phyloP scores from a whole-genome alignment of 2,329 filamentous ascomycete genomes.

The Hymenoscyphus fraxineus region DNA sequence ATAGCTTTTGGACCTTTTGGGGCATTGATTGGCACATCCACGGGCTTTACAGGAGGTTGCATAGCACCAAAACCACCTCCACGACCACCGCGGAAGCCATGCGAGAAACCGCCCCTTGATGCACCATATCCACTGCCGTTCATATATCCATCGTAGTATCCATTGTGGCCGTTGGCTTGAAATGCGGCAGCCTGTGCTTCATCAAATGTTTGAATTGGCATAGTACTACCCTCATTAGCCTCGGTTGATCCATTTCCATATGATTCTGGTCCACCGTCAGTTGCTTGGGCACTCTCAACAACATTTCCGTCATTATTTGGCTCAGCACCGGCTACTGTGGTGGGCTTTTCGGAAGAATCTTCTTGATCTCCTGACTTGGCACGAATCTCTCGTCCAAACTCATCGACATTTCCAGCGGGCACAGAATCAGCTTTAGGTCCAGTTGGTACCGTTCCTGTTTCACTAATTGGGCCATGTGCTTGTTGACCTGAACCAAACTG shows the following conservation, averaged over 20 bases:
- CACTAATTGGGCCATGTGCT: slow-evolving; percentile 30
- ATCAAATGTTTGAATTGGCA: slow-evolving; percentile 36
- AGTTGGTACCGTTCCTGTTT: slow-evolving; percentile 29
- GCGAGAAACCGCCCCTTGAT: slow-evolving; percentile 37
- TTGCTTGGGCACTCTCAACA: slow-evolving; percentile 12
- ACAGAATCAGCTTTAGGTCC: slow-evolving; percentile 31
- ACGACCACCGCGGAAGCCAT: slow-evolving; percentile 35
- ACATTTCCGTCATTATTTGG: slow-evolving; percentile 1
- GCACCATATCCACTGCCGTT: slow-evolving; percentile 28
- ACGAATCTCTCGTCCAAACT: slow-evolving; percentile 37
- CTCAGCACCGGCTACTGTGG: slow-evolving; percentile 4
- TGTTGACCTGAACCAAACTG: slow-evolving; percentile 29
- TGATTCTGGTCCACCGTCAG: slow-evolving; percentile 20
- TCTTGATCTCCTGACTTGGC: slow-evolving; percentile 25
- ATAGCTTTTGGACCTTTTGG: slow-evolving; percentile 94
- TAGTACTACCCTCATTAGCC: slow-evolving; percentile 19
- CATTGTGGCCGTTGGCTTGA: slow-evolving; percentile 65
- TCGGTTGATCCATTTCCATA: slow-evolving; percentile 13
- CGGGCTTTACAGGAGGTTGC: slow-evolving; percentile 33
- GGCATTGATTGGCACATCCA: slow-evolving; percentile 60
- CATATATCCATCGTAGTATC: slow-evolving; percentile 24
- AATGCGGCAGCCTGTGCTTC: slow-evolving; percentile 38
- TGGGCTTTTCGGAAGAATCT: slow-evolving; percentile 16
- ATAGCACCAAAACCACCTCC: slow-evolving; percentile 39
- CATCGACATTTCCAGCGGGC: slow-evolving; percentile 30